Base-by-base conservation (phyloP, 768 basidiomycete species). In the Trametes cubensis region DNA sequence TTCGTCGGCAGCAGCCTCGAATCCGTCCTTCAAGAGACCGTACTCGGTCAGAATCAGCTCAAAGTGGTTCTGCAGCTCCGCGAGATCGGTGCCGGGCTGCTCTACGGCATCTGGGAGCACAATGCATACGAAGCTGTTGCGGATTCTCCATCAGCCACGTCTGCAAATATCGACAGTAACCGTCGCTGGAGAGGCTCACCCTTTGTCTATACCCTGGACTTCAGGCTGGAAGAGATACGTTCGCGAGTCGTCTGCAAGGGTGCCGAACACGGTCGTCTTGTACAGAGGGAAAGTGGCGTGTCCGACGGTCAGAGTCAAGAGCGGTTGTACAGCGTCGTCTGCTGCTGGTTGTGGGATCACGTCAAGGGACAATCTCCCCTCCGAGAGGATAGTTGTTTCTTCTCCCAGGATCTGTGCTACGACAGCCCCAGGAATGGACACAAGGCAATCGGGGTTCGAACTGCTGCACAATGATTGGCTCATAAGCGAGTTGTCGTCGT, bases 1-100 rank as follows among this genome's bases (percentile, higher is more conserved):
- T 55, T 71, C 68, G 61, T 71, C 70, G 0, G 68, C 67, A n/a
- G 55, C 57, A 23, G 70, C 70, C 46, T 66, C 65, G 28, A 71
- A 44, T 6, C 70, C 70, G 34, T 64, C 67, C 41, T 69, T 69
- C 38, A 72, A 55, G 17, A 72, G 56, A 5, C 65, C 67, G 39
- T 68, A 54, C 34, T 68, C 61, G 55, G 69, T 61, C 17, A 72
- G 65, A 23, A 61, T 52, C 62, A 66, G 57, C 47, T 72, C 71
- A 44, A 72, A 69, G 28, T 45, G 51, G 47, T 66, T 68, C 48
- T 68, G 69, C 7, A 67, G 58, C 34, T 58, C 50, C 6, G 52
- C 58, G 41, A 67, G 57, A 45, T 60, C 49, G 7, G 50, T 26
- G 13, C 39, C 51, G 6, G 45, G 23, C 3, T 58, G 46, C 7